Evolutionary conservation across 176 grass and related monocot genomes (phyloP).

Genomic region (Triticum dicoccoides): DNA sequence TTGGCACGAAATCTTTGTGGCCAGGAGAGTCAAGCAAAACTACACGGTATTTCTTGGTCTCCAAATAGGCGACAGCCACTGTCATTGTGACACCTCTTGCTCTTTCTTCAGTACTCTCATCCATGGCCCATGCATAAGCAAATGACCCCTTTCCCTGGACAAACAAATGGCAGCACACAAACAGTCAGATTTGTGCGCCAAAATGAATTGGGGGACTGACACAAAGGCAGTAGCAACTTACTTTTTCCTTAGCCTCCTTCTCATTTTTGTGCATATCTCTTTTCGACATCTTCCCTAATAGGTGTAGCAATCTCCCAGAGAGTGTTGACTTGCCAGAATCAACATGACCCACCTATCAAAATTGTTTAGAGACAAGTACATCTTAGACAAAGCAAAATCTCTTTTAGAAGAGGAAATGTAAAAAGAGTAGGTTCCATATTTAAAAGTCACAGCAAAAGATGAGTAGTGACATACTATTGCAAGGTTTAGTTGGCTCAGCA

Average conservation of each 20-base stretch:
- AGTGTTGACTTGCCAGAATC: slow-evolving; percentile 99
- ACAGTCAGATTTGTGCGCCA: slow-evolving; percentile 14
- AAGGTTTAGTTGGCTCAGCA: slow-evolving; percentile 83
- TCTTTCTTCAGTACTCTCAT: slow-evolving; percentile 97
- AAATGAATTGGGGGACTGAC: slow-evolving; percentile 11
- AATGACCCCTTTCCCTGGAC: slow-evolving; percentile 91
- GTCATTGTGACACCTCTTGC: slow-evolving; percentile 97
- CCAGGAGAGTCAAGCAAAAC: slow-evolving; percentile 94
- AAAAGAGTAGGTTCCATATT: slow-evolving; percentile 16
- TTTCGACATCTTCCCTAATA: slow-evolving; percentile 89
- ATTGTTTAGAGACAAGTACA: slow-evolving; percentile 29
- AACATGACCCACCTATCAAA: slow-evolving; percentile 89
- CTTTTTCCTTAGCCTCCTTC: slow-evolving; percentile 94
- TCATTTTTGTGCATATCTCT: slow-evolving; percentile 98
- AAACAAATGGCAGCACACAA: slow-evolving; percentile 18
- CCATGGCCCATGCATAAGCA: slow-evolving; percentile 99
- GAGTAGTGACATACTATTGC: slow-evolving; percentile 73
- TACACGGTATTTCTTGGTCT: slow-evolving; percentile 81
- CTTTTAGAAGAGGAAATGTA: slow-evolving; percentile 27
- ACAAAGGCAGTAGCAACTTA: slow-evolving; percentile 16
- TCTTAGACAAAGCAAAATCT: slow-evolving; percentile 15
- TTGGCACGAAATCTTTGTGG: slow-evolving; percentile 98
- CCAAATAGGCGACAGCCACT: slow-evolving; percentile 87
- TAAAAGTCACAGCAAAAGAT: slow-evolving; percentile 36
- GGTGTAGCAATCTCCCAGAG: slow-evolving; percentile 89